A percentile compares a stretch with the other conserved stretches of the same genome.
phyloP scores from a whole-genome alignment of 345 rosid genomes.

The Euphorbia pulcherrima region DNA sequence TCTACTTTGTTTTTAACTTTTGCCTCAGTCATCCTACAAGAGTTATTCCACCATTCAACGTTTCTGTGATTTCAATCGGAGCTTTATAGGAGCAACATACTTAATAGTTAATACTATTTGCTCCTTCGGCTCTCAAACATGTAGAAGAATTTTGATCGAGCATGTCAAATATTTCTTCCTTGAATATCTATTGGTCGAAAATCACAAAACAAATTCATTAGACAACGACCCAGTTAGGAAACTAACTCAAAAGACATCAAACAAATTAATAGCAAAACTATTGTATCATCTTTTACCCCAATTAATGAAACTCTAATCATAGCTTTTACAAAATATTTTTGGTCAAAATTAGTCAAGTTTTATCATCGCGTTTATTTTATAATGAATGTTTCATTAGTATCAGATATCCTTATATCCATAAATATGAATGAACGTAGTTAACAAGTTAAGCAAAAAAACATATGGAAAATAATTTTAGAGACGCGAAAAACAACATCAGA shows the following conservation, averaged over 20 bases:
- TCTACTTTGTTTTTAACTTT: constrained; percentile 87
- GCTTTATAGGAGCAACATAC: constrained; percentile 44
- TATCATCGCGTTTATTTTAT: too few relatives aligned
- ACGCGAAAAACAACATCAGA: too few relatives aligned
- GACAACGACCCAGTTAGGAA: background rate
- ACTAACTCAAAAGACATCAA: background rate
- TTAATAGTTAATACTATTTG: constrained; percentile 35
- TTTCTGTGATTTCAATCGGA: constrained; percentile 91
- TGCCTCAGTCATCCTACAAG: constrained; percentile 87
- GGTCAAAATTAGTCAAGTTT: too few relatives aligned
- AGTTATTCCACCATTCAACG: constrained; percentile 84
- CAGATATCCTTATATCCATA: too few relatives aligned
- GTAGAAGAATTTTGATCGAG: constrained; percentile 55
- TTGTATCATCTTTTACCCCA: constrained; percentile 47
- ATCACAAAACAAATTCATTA: constrained; percentile 4
- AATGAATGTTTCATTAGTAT: too few relatives aligned
- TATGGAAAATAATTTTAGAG: too few relatives aligned
- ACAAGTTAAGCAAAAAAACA: too few relatives aligned
- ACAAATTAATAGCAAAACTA: background rate
- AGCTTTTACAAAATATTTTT: too few relatives aligned
- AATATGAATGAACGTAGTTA: too few relatives aligned
- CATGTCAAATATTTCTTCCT: constrained; percentile 94
- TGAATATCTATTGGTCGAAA: constrained; percentile 58
- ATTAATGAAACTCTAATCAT: constrained; percentile 88
- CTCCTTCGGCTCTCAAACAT: constrained; percentile 46